phyloP scores from a whole-genome alignment of 352 stramenopile species.

The Sclerospora graminicola region DNA sequence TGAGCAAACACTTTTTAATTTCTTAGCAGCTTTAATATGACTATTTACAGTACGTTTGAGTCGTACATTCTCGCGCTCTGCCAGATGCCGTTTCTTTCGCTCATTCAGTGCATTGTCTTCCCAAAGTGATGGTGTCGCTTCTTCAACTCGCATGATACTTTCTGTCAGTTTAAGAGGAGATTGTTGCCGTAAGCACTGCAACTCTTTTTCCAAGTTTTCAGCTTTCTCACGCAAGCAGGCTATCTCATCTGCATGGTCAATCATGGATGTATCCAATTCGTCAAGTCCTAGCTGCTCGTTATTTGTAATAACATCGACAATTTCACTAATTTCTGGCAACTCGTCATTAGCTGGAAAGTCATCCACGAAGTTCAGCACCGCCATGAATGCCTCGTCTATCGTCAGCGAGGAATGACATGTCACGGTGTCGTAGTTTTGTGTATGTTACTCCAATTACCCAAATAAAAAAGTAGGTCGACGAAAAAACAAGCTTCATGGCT shows the following conservation, averaged over 20 bases:
- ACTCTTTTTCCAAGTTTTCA: slow-evolving; percentile 19
- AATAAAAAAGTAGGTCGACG: too few relatives aligned
- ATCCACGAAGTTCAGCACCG: slow-evolving; percentile 23
- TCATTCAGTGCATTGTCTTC: slow-evolving; percentile 6
- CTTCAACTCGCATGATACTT: neutral
- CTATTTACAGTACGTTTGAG: slow-evolving; percentile 29
- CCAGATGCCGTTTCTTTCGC: slow-evolving; percentile 2
- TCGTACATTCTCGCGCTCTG: slow-evolving; percentile 22
- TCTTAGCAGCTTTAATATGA: slow-evolving; percentile 36
- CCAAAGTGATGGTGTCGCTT: slow-evolving; percentile 3
- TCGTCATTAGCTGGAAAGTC: slow-evolving; percentile 2
- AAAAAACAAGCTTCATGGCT: too few relatives aligned
- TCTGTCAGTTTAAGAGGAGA: neutral
- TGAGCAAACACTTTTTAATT: slow-evolving; percentile 28
- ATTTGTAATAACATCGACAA: neutral
- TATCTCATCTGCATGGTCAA: slow-evolving; percentile 23
- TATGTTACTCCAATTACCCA: too few relatives aligned
- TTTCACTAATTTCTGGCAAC: neutral
- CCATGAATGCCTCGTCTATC: slow-evolving; percentile 18
- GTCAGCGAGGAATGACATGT: slow-evolving; percentile 15
- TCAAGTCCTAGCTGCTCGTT: neutral
- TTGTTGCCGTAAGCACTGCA: slow-evolving; percentile 4
- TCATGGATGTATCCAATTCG: slow-evolving; percentile 1
- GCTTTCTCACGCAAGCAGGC: slow-evolving; percentile 29
- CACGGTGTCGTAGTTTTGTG: too few relatives aligned